A percentile compares a stretch with the other conserved stretches of the same genome.
These are phyloP conservation scores for Clarireedia hainanense DNA, from an alignment of 2,329 filamentous ascomycete species.

Conservation along the genomic window DNA sequence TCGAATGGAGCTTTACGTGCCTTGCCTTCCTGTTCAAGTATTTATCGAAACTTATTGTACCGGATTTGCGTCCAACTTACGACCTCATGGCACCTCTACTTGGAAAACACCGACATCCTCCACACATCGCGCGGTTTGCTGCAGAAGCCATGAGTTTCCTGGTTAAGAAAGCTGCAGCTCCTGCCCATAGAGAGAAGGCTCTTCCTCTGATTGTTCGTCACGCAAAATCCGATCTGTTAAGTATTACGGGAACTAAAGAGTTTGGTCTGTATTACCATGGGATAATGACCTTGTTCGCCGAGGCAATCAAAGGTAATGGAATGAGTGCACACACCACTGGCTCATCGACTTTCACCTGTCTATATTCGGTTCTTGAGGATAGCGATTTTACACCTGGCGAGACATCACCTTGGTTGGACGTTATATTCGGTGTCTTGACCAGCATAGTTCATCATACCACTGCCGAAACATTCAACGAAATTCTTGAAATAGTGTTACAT, in stretches of 20 bases:
- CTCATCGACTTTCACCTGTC: constrained; percentile 41
- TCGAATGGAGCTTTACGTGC: constrained; percentile 95
- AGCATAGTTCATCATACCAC: constrained; percentile 78
- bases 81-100: constrained; percentile 77
- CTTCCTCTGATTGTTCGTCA: constrained; percentile 65
- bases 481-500: constrained; percentile 55
- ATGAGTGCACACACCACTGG: constrained; percentile 52
- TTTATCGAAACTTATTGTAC: constrained; percentile 76
- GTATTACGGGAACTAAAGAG: constrained; percentile 44
- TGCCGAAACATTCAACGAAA: constrained; percentile 60
- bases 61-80: constrained; percentile 78
- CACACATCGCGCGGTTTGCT: constrained; percentile 83
- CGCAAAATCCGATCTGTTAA: constrained; percentile 60
- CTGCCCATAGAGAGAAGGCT: constrained; percentile 66
- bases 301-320: constrained; percentile 63
- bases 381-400: constrained; percentile 41
- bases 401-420: constrained; percentile 45
- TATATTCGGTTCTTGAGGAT: constrained; percentile 38
- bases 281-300: constrained; percentile 84
- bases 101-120: constrained; percentile 73
- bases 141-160: constrained; percentile 94
- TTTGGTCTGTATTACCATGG: constrained; percentile 73
- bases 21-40: constrained; percentile 97
- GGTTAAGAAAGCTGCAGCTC: constrained; percentile 76
- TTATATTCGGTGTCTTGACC: constrained; percentile 69